phyloP scores from a whole-genome alignment of 2,329 filamentous ascomycete genomes.

The Hymenoscyphus fructigenus region DNA sequence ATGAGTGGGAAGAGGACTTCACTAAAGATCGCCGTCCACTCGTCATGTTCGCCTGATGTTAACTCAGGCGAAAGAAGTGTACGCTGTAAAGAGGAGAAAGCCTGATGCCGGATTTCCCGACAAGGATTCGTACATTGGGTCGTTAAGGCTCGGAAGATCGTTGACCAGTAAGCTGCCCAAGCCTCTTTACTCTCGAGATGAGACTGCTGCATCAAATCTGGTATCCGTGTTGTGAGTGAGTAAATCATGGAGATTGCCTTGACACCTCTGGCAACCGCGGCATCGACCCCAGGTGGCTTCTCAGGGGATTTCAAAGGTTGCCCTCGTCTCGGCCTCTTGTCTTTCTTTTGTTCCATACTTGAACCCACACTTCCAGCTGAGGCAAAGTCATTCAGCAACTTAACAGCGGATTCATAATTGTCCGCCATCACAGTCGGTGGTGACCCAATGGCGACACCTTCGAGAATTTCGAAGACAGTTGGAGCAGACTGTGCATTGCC shows the following conservation, averaged over 20 bases:
- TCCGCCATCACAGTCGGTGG: conserved; percentile 87
- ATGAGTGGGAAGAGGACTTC: conserved; percentile 94
- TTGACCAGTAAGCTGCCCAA: conserved; percentile 97
- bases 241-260: conserved; percentile 82
- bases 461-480: conserved; percentile 83
- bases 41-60: conserved; percentile 77
- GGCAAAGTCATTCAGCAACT: conserved; percentile 85
- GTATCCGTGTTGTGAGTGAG: conserved; percentile 76
- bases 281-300: conserved; percentile 59
- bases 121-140: conserved; percentile 93
- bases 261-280: conserved; percentile 72
- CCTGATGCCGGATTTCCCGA: conserved; percentile 85
- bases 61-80: conserved; percentile 82
- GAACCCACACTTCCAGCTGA: conserved; percentile 75
- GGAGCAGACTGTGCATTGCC: conserved; percentile 68
- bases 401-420: conserved; percentile 88
- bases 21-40: conserved; percentile 94
- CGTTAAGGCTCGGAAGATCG: conserved; percentile 85
- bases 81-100: conserved; percentile 81
- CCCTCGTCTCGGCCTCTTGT: conserved; percentile 46
- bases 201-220: conserved; percentile 85
- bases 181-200: conserved; percentile 88
- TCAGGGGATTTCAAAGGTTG: conserved; percentile 46
- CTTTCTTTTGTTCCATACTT: conserved; percentile 66
- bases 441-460: conserved; percentile 68